phyloP scores from a whole-genome alignment of 257 asterid genomes.

The Solanum etuberosum region DNA sequence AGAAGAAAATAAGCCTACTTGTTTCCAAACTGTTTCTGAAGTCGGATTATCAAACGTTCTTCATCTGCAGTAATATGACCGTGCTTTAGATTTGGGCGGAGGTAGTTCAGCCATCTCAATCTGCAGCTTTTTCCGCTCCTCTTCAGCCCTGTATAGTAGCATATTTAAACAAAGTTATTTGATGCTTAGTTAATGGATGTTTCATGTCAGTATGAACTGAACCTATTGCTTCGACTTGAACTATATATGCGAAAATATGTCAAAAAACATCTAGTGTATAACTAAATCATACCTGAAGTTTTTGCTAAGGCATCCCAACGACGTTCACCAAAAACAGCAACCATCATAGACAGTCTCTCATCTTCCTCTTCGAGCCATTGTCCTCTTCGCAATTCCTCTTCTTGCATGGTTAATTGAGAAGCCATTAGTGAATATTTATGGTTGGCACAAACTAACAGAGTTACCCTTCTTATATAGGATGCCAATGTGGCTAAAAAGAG shows the following conservation, averaged over 20 bases:
- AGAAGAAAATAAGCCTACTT: slow-evolving; percentile 21
- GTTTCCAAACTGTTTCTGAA: slow-evolving; percentile 63
- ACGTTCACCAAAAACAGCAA: slow-evolving; percentile 41
- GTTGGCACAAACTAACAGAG: background rate
- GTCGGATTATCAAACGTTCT: slow-evolving; percentile 31
- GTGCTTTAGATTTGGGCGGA: slow-evolving; percentile 59
- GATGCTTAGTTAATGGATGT: background rate
- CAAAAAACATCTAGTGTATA: no score
- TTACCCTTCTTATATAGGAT: background rate
- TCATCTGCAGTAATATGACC: slow-evolving; percentile 48
- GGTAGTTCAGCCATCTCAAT: slow-evolving; percentile 72
- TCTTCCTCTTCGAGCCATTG: slow-evolving; percentile 78
- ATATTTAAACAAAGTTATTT: background rate
- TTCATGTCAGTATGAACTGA: background rate
- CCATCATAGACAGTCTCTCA: slow-evolving; percentile 32
- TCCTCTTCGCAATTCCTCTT: slow-evolving; percentile 42
- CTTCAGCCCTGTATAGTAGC: slow-evolving; percentile 28
- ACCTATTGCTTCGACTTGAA: background rate
- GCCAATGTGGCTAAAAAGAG: background rate
- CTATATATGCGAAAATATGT: no score
- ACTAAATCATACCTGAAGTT: slow-evolving; percentile 38
- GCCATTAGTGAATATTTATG: background rate
- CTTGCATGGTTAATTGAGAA: slow-evolving; percentile 19
- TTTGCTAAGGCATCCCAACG: slow-evolving; percentile 71
- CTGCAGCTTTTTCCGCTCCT: slow-evolving; percentile 80